These are phyloP conservation scores for Fomitopsis serialis DNA, from an alignment of 768 basidiomycete genomes.

Conservation along the genomic window DNA sequence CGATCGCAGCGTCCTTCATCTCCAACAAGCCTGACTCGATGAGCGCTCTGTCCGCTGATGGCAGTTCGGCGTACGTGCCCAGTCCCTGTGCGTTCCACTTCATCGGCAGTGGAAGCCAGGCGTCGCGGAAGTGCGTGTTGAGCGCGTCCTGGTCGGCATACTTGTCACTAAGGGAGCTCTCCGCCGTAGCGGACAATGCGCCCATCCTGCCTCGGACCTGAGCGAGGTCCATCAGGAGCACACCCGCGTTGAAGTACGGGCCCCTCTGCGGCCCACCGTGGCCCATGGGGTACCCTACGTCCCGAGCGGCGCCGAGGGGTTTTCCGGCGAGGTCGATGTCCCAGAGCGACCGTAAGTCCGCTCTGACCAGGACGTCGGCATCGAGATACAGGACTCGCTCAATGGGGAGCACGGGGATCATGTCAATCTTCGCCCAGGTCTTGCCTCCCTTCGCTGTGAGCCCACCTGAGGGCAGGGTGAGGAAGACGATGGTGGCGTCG, in stretches of 20 bases:
- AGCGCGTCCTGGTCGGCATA: conserved; percentile 48
- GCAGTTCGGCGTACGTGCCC: conserved; percentile 42
- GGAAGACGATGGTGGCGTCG: conserved; percentile 38
- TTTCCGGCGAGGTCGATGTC: conserved; percentile 35
- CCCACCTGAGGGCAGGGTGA: conserved; percentile 31
- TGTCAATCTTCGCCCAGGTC: conserved; percentile 48
- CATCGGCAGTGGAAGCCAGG: conserved; percentile 38
- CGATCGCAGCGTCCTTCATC: conserved; percentile 39
- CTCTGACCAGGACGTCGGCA: conserved; percentile 43
- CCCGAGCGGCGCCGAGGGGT: conserved; percentile 38
- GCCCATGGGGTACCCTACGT: conserved; percentile 47
- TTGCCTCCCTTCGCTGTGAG: conserved; percentile 24
- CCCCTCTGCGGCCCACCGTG: conserved; percentile 28
- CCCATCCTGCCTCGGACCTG: conserved; percentile 24
- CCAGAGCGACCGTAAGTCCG: conserved; percentile 39
- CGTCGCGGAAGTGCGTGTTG: conserved; percentile 38
- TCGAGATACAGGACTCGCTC: conserved; percentile 50
- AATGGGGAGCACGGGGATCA: conserved; percentile 39
- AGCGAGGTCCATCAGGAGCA: conserved; percentile 46
- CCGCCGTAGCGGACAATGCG: conserved; percentile 23
- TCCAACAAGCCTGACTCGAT: conserved; percentile 22
- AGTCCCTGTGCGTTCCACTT: conserved; percentile 55
- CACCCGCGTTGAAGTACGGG: conserved; percentile 52
- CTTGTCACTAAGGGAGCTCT: conserved; percentile 23
- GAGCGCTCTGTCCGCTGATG: conserved; percentile 29